Conservation (phyloP, 805 yeast genomes). For the Metschnikowia peoriensis region DNA sequence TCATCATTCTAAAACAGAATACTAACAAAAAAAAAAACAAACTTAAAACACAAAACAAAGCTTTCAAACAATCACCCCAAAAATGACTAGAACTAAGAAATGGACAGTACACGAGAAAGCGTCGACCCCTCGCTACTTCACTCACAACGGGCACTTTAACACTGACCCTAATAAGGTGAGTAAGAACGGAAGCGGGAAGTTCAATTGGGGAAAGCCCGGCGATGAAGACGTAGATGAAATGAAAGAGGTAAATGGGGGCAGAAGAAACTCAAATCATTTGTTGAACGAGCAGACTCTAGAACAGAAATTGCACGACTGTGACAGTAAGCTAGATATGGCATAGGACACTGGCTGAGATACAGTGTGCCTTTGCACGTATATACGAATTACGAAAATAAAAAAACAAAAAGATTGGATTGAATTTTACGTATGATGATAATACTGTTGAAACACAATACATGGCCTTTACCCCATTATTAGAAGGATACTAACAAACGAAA, state of each 20-base stretch:
- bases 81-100: slow-evolving; percentile 77
- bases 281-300: slow-evolving; percentile 30
- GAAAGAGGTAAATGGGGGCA: slow-evolving; percentile 30
- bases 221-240: slow-evolving; percentile 69
- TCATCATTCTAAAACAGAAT: not conserved
- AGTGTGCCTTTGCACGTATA: not conserved
- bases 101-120: slow-evolving; percentile 67
- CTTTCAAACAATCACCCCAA: not conserved
- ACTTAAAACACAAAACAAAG: not conserved
- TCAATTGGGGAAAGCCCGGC: slow-evolving; percentile 84
- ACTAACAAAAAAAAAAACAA: not conserved
- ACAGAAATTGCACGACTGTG: slow-evolving; percentile 21
- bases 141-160: slow-evolving; percentile 68
- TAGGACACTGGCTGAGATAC: not conserved
- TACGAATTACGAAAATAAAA: not conserved
- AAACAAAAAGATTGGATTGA: not conserved
- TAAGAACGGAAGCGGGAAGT: slow-evolving; percentile 82
- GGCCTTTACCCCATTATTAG: no score
- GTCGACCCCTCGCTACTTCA: slow-evolving; percentile 68
- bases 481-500: no score
- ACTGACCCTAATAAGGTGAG: slow-evolving; percentile 74
- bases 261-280: slow-evolving; percentile 43
- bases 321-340: slow-evolving; percentile 5
- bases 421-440: no score
- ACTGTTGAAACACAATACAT: no score